These are phyloP conservation scores for Picea sitchensis DNA, from an alignment of 75 land plant species.

Conservation along the genomic window DNA sequence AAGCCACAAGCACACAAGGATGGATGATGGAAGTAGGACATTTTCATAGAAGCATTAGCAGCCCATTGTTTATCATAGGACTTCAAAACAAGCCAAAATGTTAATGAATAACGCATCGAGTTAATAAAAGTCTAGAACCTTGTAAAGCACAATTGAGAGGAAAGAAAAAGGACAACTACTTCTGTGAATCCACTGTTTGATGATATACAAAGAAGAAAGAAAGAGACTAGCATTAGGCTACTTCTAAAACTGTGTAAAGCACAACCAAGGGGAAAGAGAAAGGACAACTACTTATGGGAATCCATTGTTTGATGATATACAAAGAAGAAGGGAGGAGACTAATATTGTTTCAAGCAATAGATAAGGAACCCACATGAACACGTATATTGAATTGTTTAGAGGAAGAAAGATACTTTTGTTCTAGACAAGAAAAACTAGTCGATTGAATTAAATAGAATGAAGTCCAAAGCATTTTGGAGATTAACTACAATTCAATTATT, in stretches of 20 bases:
- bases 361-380: neutral
- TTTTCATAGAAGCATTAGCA: no score
- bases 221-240: neutral
- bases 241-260: no score
- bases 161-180: neutral
- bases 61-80: no score
- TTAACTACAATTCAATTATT: no score
- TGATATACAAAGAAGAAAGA: neutral
- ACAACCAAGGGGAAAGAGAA: neutral
- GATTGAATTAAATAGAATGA: neutral
- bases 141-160: no score
- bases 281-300: neutral
- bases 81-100: no score
- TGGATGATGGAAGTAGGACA: no score
- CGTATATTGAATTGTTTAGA: neutral
- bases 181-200: neutral
- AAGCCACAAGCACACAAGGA: no score
- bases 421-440: no score
- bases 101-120: no score
- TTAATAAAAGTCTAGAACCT: no score
- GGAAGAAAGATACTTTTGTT: neutral
- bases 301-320: neutral
- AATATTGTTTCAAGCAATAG: neutral
- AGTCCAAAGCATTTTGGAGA: no score
- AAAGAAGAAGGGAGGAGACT: neutral